Conservation (phyloP, 257 asterid species). For the Primulina tabacum region DNA sequence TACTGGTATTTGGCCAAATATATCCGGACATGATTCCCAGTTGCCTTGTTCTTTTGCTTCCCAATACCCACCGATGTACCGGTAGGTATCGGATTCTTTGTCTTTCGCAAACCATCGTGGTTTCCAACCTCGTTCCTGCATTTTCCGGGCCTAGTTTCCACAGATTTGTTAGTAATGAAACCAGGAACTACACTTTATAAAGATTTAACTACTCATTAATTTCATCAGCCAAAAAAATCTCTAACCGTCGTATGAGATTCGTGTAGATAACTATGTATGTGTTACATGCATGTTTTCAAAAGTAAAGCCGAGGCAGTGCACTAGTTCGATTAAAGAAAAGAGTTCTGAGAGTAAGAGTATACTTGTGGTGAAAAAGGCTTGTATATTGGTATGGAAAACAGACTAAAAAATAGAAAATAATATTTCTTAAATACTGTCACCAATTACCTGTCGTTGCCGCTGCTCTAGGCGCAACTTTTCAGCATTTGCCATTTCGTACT, state of each 20-base stretch:
- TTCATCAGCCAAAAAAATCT: no score
- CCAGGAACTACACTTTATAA: neutral
- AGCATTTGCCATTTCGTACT: conserved; percentile 78
- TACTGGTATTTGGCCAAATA: conserved; percentile 69
- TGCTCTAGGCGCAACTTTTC: conserved; percentile 87
- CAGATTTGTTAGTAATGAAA: neutral
- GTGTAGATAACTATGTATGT: no score
- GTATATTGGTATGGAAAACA: neutral
- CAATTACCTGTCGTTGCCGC: conserved; percentile 83
- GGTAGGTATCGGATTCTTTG: conserved; percentile 48
- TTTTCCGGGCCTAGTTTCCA: conserved; percentile 67
- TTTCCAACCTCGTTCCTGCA: conserved; percentile 96
- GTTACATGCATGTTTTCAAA: neutral
- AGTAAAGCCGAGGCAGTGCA: neutral
- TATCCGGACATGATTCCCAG: conserved; percentile 86
- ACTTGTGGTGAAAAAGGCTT: no score
- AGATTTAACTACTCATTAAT: neutral
- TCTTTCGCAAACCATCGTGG: conserved; percentile 81
- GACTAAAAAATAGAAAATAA: neutral
- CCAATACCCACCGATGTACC: conserved; percentile 81
- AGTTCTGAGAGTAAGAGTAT: neutral
- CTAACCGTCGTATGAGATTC: no score
- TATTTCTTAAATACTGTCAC: neutral
- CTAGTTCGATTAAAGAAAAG: neutral
- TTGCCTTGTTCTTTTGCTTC: conserved; percentile 76